phyloP scores from a whole-genome alignment of 441 rosid genomes.

The Oxalis stricta region DNA sequence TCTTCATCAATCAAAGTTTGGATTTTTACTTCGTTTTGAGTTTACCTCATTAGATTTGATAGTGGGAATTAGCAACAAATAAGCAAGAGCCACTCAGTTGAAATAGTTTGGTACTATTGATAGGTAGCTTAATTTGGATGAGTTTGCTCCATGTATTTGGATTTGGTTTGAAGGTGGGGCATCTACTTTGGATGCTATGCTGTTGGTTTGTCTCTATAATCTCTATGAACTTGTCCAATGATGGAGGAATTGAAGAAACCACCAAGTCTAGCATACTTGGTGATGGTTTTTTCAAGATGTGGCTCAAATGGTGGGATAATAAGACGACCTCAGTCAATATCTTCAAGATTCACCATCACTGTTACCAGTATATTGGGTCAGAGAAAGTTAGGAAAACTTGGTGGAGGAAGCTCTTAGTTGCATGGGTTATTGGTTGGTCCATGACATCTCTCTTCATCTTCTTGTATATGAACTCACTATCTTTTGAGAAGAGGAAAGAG shows the following conservation, averaged over 20 bases:
- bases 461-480: conserved; percentile 52
- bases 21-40: conserved; percentile 26
- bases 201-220: conserved; percentile 53
- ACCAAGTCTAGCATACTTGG: conserved; percentile 32
- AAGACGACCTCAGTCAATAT: conserved; percentile 24
- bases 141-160: conserved; percentile 54
- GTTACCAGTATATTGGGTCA: conserved; percentile 43
- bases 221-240: conserved; percentile 49
- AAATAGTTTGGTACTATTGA: conserved; percentile 13
- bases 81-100: conserved; percentile 21
- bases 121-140: conserved; percentile 44
- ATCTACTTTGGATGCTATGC: conserved; percentile 66
- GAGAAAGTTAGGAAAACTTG: conserved; percentile 38
- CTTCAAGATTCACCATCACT: conserved; percentile 44
- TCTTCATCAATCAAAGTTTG: conserved; percentile 12
- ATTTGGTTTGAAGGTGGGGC: conserved; percentile 70
- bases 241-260: conserved; percentile 38
- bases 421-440: conserved; percentile 53
- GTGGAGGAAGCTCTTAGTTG: conserved; percentile 47
- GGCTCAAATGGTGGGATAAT: conserved; percentile 45
- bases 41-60: conserved; percentile 30
- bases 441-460: conserved; percentile 34
- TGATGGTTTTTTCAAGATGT: conserved; percentile 39
- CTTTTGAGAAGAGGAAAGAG: conserved; percentile 67
- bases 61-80: conserved; percentile 22